These are phyloP conservation scores for Seminavis robusta DNA, from an alignment of 108 stramenopile genomes.

Conservation along the genomic window DNA sequence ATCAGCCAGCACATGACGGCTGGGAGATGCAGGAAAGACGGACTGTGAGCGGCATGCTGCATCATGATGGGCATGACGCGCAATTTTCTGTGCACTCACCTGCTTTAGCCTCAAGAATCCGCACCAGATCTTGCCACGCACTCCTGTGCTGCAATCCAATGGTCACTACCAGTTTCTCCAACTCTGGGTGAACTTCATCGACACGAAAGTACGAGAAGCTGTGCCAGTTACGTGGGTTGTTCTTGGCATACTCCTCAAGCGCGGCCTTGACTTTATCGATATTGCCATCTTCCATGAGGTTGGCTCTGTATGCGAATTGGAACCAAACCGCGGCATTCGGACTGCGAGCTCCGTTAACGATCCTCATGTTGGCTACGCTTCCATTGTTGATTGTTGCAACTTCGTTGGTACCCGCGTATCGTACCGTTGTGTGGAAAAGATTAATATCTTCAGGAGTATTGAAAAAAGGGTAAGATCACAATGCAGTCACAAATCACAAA, in stretches of 20 bases:
- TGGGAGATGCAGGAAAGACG: no score
- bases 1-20: no score
- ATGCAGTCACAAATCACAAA: not conserved
- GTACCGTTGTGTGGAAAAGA: conserved; percentile 62
- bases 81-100: no score
- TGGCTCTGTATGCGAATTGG: conserved; percentile 28
- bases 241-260: conserved; percentile 51
- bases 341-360: conserved; percentile 63
- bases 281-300: conserved; percentile 40
- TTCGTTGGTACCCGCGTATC: conserved; percentile 62
- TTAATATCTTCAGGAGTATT: conserved; percentile 36
- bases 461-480: not conserved
- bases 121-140: conserved; percentile 57
- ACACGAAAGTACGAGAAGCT: conserved; percentile 41
- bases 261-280: conserved; percentile 45
- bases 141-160: conserved; percentile 48
- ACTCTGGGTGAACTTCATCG: conserved; percentile 41
- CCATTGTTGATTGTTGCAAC: conserved; percentile 67
- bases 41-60: no score
- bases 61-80: no score
- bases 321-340: conserved; percentile 52
- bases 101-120: no score
- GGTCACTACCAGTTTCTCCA: conserved; percentile 26
- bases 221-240: conserved; percentile 59
- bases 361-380: conserved; percentile 41